Base-by-base conservation (phyloP, 148 eudicot species). In the Limonium bicolor region DNA sequence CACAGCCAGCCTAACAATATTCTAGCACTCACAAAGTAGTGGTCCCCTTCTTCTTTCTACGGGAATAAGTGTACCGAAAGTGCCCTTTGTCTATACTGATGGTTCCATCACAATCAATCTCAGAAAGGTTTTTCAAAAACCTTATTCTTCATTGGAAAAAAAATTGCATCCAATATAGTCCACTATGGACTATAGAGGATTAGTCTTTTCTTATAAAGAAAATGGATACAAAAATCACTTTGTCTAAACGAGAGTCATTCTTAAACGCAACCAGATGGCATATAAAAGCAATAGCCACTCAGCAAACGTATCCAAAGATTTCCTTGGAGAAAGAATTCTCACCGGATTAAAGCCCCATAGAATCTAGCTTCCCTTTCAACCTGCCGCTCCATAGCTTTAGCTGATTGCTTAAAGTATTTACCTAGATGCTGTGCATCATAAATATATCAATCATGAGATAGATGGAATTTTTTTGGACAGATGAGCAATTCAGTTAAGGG, bases 301-400 rank as follows among this genome's bases (percentile, higher is more conserved):
- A 50, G 2, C 23, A 46, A 9, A 36, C 23, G 27, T 10, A 38
- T 7, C 13, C 20, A 40, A n/a, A 21, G 47, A 31, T 14, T 20
- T 41, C 6, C n/a, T n/a, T 27, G 18, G 30, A 15, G 28, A 17
- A 17, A 30, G 54, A 54, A 20, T 19, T 45, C 72, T 59, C 50
- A 90, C 97, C 97, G 74, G 51, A 90, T 90, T 31, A 90, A 85
- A 69, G 97, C 95, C 48, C 97, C 93, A 54, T 90, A 90, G 56
- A 90, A 90, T 78, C 93, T 77, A 27, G 87, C 93, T 67, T 90
- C 97, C 67, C 85, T 80, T 12, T 79, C 80, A 62, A 90, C 69
- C 67, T 84, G 87, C 65, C 67, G 65, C 53, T 90, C 97, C 69
- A 90, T 63, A 62, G 85, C 74, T 77, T 84, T 90, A 24, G 93